Conservation (phyloP, 768 basidiomycete genomes). For the Leccinum incarnatum region DNA sequence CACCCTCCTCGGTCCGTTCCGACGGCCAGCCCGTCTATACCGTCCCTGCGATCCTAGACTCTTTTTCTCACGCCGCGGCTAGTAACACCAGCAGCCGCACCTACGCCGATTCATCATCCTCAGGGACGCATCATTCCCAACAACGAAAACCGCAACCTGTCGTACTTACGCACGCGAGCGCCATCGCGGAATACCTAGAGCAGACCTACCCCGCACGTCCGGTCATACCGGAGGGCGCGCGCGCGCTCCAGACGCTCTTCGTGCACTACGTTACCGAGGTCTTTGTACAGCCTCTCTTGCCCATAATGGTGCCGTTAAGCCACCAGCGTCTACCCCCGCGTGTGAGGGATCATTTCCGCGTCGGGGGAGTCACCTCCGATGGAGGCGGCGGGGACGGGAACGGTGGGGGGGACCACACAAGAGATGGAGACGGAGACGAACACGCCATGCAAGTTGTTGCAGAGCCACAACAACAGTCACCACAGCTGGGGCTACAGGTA, state of each 20-base stretch:
- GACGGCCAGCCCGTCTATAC: constrained; percentile 65
- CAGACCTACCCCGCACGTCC: constrained; percentile 64
- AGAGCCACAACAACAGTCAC: constrained; percentile 1
- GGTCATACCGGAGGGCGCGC: constrained; percentile 67
- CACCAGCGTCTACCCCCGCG: constrained; percentile 58
- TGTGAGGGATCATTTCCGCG: constrained; percentile 49
- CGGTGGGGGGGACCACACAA: neutral
- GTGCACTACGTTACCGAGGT: constrained; percentile 68
- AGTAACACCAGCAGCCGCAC: neutral
- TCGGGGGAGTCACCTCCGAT: neutral
- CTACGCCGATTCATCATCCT: neutral
- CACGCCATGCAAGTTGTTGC: neutral
- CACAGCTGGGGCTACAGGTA: constrained; percentile 29
- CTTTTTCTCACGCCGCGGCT: constrained; percentile 22
- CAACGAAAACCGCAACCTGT: constrained; percentile 37
- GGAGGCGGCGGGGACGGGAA: neutral
- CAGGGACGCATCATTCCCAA: neutral
- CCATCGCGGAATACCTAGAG: constrained; percentile 74
- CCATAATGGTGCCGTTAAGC: constrained; percentile 67
- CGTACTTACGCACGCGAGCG: constrained; percentile 56
- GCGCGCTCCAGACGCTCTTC: constrained; percentile 66
- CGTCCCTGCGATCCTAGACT: constrained; percentile 68
- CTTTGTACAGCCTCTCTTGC: constrained; percentile 62
- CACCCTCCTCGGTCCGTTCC: constrained; percentile 48
- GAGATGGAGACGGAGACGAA: neutral